Percentiles rank a stretch among this genome's conserved stretches.
phyloP scores from a whole-genome alignment of 116 monocot genomes.

The Cymodocea nodosa region DNA sequence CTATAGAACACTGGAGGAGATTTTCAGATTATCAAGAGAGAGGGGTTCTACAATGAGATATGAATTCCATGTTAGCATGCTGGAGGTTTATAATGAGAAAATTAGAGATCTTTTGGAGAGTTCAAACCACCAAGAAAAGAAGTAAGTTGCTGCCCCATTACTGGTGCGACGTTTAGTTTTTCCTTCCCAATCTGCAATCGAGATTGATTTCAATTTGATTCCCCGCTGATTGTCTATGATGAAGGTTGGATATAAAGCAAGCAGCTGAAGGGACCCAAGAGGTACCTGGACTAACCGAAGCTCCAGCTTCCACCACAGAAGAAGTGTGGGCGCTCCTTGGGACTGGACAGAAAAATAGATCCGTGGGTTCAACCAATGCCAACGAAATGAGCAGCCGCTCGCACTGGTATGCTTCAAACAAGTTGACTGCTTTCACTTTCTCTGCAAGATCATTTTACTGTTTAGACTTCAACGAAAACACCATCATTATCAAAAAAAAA shows the following conservation, averaged over 20 bases:
- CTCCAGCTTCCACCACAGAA: constrained; percentile 31
- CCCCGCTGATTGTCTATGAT: neutral
- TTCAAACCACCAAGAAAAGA: constrained; percentile 38
- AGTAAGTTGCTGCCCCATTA: constrained; percentile 24
- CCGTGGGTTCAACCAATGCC: constrained; percentile 82
- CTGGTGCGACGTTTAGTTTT: too few relatives aligned
- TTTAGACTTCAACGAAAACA: too few relatives aligned
- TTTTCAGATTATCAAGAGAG: constrained; percentile 49
- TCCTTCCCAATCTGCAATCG: too few relatives aligned
- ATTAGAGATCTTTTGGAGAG: constrained; percentile 63
- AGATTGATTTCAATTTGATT: neutral
- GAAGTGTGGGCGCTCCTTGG: constrained; percentile 71
- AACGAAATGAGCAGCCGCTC: constrained; percentile 96
- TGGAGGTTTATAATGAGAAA: constrained; percentile 93
- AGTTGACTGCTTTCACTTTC: neutral
- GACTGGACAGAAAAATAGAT: constrained; percentile 59
- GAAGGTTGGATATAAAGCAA: constrained; percentile 91
- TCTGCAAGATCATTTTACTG: too few relatives aligned
- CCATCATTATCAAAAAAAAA: too few relatives aligned
- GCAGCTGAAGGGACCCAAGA: constrained; percentile 75
- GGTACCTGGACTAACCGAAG: constrained; percentile 71
- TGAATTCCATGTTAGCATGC: constrained; percentile 67
- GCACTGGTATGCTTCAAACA: constrained; percentile 37
- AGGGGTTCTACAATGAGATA: constrained; percentile 33
- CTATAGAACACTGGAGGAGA: constrained; percentile 76